Base-by-base conservation (phyloP, 345 rosid species). In the Anacardium occidentale region DNA sequence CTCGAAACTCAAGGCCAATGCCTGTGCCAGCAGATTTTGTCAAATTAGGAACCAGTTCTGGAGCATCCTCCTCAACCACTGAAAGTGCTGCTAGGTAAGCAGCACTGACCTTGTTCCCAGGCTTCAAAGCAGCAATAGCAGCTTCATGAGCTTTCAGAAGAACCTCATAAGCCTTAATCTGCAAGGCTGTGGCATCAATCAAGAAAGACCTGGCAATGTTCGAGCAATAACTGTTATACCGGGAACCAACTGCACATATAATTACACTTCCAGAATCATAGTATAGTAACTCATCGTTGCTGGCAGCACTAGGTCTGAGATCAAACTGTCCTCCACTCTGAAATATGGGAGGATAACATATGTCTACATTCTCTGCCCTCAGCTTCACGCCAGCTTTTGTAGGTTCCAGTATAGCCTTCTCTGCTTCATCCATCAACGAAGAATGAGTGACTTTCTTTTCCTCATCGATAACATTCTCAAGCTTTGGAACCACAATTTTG, bases 21-120 rank as follows among this genome's bases (percentile, higher is more conserved):
- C 99, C 97, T 14, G 99, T 94, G 78, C 98, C 99, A 44, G 98
- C 99, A 77, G 94, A 83, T 86, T 86, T 92, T 10, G 98, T 94
- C 69, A 94, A 71, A 79, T 88, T 85, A 37, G 88, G 82, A 62
- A 81, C 75, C 68, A 92, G 78, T 66, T 92, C 92, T 48, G 98
- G 98, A 11, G 94, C 90, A 69, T 90, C 95, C 67, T 83, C 89
- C 83, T 92, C 89, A 50, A 92, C 90, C 61, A 90, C 89, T 0
- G 96, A 81, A 59, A 89, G 78, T 21, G 99, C 98, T 62, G 94
- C 91, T 75, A 84, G 87, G 80, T 94, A 94, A 22, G 77, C 94
- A 56, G 84, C 83, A 80, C 84, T 86, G 42, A 88, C 67, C 76
- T 79, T 86, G 77, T 72, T 90, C 74, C 98, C 98, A 11, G 96